Evolutionary conservation across 768 basidiomycete genomes (phyloP).

Genomic region (Exidia glandulosa): DNA sequence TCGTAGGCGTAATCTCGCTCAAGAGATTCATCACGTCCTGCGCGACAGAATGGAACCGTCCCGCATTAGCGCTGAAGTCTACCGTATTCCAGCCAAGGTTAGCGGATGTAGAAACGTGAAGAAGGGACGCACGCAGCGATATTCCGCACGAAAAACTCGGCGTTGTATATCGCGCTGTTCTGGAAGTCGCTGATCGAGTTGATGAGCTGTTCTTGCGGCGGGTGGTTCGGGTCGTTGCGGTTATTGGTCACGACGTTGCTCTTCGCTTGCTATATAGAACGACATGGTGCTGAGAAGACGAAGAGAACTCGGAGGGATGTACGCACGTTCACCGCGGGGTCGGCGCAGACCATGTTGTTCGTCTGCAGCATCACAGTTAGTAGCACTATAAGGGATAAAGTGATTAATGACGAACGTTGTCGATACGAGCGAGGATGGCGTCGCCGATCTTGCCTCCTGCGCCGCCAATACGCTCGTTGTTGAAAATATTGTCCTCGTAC

Average conservation of each 20-base stretch:
- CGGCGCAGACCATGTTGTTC: background rate
- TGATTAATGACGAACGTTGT: background rate
- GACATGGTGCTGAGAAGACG: background rate
- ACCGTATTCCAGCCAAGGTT: no score
- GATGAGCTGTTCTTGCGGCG: background rate
- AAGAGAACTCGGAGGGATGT: background rate
- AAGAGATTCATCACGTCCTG: background rate
- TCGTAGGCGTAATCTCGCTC: background rate
- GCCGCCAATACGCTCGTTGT: background rate
- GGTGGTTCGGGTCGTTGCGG: background rate
- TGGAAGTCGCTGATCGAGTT: background rate
- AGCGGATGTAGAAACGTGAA: no score
- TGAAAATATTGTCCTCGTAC: background rate
- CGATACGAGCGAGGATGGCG: background rate
- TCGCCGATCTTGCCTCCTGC: background rate
- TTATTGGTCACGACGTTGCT: background rate
- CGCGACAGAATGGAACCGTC: background rate
- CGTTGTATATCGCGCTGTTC: background rate
- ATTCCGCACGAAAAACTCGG: background rate
- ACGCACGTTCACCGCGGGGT: background rate
- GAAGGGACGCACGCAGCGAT: no score
- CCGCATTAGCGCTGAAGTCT: background rate
- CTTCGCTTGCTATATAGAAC: background rate
- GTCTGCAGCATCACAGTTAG: background rate
- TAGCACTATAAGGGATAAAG: background rate